Conservation (phyloP, 129 eudicot species). For the Escallonia rubra region DNA sequence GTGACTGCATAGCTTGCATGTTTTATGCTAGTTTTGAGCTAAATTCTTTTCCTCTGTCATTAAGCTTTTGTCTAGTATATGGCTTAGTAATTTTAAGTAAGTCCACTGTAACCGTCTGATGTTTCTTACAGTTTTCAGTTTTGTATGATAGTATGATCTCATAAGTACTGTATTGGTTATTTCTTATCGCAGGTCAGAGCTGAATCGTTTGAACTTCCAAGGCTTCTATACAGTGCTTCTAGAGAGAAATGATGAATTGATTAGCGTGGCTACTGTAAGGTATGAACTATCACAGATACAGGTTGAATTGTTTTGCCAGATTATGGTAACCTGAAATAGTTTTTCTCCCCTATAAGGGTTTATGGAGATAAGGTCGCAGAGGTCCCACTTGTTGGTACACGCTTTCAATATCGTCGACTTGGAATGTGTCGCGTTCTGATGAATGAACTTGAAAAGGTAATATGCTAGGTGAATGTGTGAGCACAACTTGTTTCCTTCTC, state of each 20-base stretch:
- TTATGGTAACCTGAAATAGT: slow-evolving; percentile 3
- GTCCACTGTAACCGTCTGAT: no score
- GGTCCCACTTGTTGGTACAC: slow-evolving; percentile 85
- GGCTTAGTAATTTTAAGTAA: no score
- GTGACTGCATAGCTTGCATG: no score
- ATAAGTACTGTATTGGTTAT: not conserved
- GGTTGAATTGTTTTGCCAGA: not conserved
- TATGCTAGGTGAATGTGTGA: no score
- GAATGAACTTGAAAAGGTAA: slow-evolving; percentile 84
- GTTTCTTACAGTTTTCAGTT: no score
- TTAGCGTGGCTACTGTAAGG: slow-evolving; percentile 72
- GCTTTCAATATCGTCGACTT: slow-evolving; percentile 78
- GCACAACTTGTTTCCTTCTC: no score
- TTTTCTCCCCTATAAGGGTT: slow-evolving; percentile 39
- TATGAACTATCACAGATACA: slow-evolving; percentile 12
- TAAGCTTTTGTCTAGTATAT: no score
- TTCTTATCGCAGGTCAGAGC: slow-evolving; percentile 58
- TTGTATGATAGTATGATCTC: no score
- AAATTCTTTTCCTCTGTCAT: no score
- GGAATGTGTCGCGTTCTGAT: slow-evolving; percentile 94
- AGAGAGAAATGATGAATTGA: slow-evolving; percentile 89
- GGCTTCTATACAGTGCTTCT: slow-evolving; percentile 85
- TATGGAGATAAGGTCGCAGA: slow-evolving; percentile 84
- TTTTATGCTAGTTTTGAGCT: no score
- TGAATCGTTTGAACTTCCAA: slow-evolving; percentile 68